phyloP scores from a whole-genome alignment of 2,329 filamentous ascomycete genomes.

The Mycosphaerella sp. region DNA sequence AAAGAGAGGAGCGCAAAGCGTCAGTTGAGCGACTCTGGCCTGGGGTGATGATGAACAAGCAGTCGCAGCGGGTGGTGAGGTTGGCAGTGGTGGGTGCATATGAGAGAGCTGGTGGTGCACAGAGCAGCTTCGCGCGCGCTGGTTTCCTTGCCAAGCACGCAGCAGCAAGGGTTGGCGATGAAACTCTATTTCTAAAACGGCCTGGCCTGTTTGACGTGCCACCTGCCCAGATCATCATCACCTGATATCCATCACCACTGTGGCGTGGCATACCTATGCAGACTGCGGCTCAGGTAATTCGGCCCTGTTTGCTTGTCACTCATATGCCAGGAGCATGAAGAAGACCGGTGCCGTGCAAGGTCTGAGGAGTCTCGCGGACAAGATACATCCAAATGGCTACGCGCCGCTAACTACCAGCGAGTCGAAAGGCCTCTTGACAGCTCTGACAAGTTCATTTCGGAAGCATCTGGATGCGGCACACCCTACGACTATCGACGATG shows the following conservation, averaged over 20 bases:
- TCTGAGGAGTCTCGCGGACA: constrained; percentile 47
- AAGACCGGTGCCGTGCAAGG: constrained; percentile 41
- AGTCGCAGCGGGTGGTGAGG: neutral
- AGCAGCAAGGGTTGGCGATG: neutral
- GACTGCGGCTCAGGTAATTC: neutral
- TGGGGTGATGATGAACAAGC: neutral
- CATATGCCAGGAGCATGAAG: constrained; percentile 42
- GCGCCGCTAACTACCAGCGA: constrained; percentile 51
- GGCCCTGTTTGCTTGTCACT: constrained; percentile 18
- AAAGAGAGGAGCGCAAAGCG: constrained; percentile 5
- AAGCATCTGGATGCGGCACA: constrained; percentile 56
- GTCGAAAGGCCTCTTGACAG: constrained; percentile 52
- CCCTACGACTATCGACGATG: constrained; percentile 34
- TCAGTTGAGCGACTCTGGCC: neutral
- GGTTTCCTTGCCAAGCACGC: neutral
- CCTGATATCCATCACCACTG: neutral
- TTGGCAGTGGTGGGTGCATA: neutral
- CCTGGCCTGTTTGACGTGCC: neutral
- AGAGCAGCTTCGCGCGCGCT: too few relatives aligned
- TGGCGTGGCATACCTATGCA: neutral
- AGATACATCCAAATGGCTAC: constrained; percentile 43
- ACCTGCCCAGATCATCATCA: neutral
- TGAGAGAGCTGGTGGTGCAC: constrained; percentile 1
- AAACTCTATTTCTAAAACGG: too few relatives aligned
- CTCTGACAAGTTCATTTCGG: constrained; percentile 58